Evolutionary conservation across 2,329 filamentous ascomycete genomes (phyloP).

Genomic region (Aspergillus tamarii): DNA sequence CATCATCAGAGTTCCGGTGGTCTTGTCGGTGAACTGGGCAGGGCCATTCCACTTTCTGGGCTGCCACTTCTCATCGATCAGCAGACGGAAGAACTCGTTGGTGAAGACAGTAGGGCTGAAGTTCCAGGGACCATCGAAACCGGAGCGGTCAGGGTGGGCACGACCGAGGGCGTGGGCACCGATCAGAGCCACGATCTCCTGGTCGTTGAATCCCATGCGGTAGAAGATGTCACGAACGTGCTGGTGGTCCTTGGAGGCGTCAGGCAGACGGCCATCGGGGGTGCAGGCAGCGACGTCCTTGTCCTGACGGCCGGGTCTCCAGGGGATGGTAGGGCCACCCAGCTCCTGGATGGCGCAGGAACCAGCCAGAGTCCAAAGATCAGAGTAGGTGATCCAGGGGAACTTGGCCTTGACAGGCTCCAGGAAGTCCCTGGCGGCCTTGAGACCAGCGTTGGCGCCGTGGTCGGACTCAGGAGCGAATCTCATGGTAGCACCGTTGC

Average conservation of each 20-base stretch:
- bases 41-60: slow-evolving; percentile 91
- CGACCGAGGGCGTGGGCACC: slow-evolving; percentile 88
- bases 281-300: slow-evolving; percentile 82
- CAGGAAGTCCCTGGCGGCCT: slow-evolving; percentile 85
- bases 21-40: slow-evolving; percentile 86
- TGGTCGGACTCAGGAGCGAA: slow-evolving; percentile 87
- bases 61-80: slow-evolving; percentile 90
- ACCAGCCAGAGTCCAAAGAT: slow-evolving; percentile 92
- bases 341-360: slow-evolving; percentile 91
- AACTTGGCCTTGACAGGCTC: slow-evolving; percentile 87
- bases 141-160: slow-evolving; percentile 85
- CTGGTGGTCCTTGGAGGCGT: slow-evolving; percentile 74
- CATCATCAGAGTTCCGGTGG: slow-evolving; percentile 93
- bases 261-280: slow-evolving; percentile 87
- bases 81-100: slow-evolving; percentile 91
- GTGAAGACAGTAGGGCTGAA: slow-evolving; percentile 89
- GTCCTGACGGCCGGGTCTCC: slow-evolving; percentile 83
- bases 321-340: slow-evolving; percentile 85
- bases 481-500: slow-evolving; percentile 96
- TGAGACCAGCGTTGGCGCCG: slow-evolving; percentile 90
- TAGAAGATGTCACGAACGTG: slow-evolving; percentile 92
- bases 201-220: slow-evolving; percentile 97
- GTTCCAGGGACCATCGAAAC: slow-evolving; percentile 87
- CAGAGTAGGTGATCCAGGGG: slow-evolving; percentile 95
- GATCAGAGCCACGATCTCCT: slow-evolving; percentile 87